Evolutionary conservation across 1,139 yeast species (phyloP), one percentile per base, ranked within the genome.

Genomic region (Pichia norvegensis): DNA sequence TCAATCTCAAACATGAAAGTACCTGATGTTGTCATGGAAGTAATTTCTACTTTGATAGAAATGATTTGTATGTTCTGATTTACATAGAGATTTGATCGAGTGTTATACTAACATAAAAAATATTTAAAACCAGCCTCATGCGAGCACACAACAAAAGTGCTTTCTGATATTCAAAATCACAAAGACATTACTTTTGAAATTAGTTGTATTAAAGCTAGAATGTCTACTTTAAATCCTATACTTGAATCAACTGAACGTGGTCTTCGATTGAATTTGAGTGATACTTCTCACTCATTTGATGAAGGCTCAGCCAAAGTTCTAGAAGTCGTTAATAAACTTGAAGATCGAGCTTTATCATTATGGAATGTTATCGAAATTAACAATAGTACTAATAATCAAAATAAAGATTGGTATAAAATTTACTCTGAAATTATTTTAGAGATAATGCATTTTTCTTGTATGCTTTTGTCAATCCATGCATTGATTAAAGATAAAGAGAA

Each of bases 291-390:
- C 40, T 4, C 27, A 43, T 1, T 9, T 13, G 23, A 11, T 46
- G 2, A 29, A 23, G 13, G 19, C 13, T n/a, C 20, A 16, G 10
- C 23, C 38, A 5, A 31, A 29, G 31, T 46, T 5, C 19, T 16
- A 7, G 46, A 48, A 29, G 29, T 49, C 2, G 4, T 44, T 3
- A 35, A 40, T 2, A 41, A 40, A 20, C 37, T 61, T 4, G 63
- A 60, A 31, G 46, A 45, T 1, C 36, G 48, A 17, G 59, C 61
- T 2, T 55, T 64, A 8, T 56, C 55, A n/a, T 41, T 61, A 8
- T 65, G 68, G 68, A 66, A 65, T 42, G 38, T 54, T 2, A 49
- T 57, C 1, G 46, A 60, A 2, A 29, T 59, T n/a, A 39, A 33
- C 14, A 29, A 33, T 23, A 41, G n/a, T 22, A 42, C n/a, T 2